A percentile compares a stretch with the other conserved stretches of the same genome.
Evolutionary conservation across 257 asterid species (phyloP).

Genomic region (Solanum pennellii): DNA sequence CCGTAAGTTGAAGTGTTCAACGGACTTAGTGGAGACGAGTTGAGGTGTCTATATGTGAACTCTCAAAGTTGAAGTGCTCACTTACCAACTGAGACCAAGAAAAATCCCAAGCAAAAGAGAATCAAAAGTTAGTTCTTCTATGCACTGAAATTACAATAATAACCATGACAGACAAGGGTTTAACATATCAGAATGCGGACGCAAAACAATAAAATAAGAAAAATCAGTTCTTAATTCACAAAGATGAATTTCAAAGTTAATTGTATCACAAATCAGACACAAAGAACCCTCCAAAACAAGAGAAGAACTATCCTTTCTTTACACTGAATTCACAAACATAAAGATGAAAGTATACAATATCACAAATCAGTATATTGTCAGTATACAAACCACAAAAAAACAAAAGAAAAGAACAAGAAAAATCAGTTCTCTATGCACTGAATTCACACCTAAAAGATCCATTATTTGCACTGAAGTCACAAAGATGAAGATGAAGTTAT

Average conservation of each 20-base stretch:
- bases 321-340: neutral
- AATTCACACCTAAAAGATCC: neutral
- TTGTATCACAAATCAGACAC: neutral
- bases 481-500: neutral
- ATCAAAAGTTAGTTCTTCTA: neutral
- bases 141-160: neutral
- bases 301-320: neutral
- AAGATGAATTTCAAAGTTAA: neutral
- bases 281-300: neutral
- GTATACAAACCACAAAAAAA: neutral
- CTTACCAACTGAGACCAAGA: neutral
- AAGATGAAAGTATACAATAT: neutral
- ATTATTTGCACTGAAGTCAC: neutral
- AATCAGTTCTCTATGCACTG: neutral
- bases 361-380: neutral
- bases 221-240: neutral
- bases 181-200: neutral
- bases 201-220: too few relatives aligned
- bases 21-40: neutral
- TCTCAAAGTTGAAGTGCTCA: neutral
- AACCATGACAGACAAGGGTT: neutral
- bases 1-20: neutral
- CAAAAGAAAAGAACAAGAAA: neutral
- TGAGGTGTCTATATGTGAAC: neutral
- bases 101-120: neutral